phyloP scores from a whole-genome alignment of 2,329 filamentous ascomycete species.

The Claviceps capensis region DNA sequence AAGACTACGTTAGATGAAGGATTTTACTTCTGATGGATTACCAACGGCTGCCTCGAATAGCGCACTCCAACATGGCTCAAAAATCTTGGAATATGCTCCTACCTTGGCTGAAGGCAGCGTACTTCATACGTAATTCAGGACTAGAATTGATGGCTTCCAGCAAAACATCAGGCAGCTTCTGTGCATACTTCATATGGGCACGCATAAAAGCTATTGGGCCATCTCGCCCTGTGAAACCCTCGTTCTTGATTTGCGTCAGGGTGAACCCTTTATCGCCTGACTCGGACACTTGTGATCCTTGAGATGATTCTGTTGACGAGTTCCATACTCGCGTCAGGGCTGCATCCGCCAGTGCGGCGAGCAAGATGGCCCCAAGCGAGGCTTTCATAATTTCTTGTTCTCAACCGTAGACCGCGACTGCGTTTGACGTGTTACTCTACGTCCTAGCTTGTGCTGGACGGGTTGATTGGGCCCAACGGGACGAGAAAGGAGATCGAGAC shows the following conservation, averaged over 20 bases:
- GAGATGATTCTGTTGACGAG: not conserved
- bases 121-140: conserved; percentile 13
- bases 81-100: not conserved
- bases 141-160: conserved; percentile 12
- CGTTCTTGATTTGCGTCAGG: conserved; percentile 22
- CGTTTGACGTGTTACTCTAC: not conserved
- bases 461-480: not conserved
- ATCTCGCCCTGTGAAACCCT: conserved; percentile 18
- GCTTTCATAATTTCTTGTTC: conserved; percentile 2
- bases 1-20: not conserved
- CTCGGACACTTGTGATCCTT: not conserved
- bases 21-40: not conserved
- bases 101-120: conserved; percentile 5
- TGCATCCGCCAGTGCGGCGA: conserved; percentile 6
- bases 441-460: not conserved
- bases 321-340: not conserved
- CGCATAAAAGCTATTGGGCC: conserved; percentile 16
- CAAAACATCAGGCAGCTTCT: conserved; percentile 15
- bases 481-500: not conserved
- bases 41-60: not conserved
- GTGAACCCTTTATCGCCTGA: conserved; percentile 10
- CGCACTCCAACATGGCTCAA: not conserved
- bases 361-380: conserved; percentile 1
- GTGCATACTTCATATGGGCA: conserved; percentile 25
- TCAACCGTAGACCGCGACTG: not conserved